Base-by-base conservation (phyloP, 257 asterid genomes). In the Marsdenia floribunda region DNA sequence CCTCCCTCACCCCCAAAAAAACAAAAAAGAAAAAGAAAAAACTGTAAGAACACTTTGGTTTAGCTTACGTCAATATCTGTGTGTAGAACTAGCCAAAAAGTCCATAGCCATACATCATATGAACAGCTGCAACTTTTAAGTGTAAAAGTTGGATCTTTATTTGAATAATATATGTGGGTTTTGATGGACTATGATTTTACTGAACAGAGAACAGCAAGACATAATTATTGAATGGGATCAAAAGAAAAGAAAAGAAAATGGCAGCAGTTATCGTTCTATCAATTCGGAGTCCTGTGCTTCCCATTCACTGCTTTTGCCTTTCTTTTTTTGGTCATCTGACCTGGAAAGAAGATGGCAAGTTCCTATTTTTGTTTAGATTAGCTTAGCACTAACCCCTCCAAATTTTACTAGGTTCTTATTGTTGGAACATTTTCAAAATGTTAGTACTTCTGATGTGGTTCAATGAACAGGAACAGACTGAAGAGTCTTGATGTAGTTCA, bases 201-300 rank as follows among this genome's bases (percentile, higher is more conserved):
- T 38, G 75, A 77, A 73, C 73, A 76, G 74, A 80, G 63, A 83
- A 52, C 63, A 42, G 71, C 79, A 74, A 75, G 63, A 73, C 86
- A 86, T 76, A 75, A 83, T 84, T 73, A 86, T 83, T 85, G 83
- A 77, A 75, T 60, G 85, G 79, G 80, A 73, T 83, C 77, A 73
- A 85, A 68, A 77, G 76, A 81, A 73, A 68, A 77, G 72, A 74
- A 73, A 85, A 68, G 75, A 74, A 81, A 70, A 68, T 72, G 72
- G 82, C 42, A 37, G 73, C 46, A 42, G 59, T 70, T 66, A 77
- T 63, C 55, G 78, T 61, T 58, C 69, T 38, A 54, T 70, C 68
- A 78, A 61, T 67, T 78, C 76, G 14, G 33, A 60, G 64, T 73
- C 77, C 66, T 78, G 79, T 76, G 73, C 59, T 69, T 54, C 77